These are phyloP conservation scores for Syzygium aromaticum DNA, from an alignment of 345 rosid genomes.

Conservation along the genomic window DNA sequence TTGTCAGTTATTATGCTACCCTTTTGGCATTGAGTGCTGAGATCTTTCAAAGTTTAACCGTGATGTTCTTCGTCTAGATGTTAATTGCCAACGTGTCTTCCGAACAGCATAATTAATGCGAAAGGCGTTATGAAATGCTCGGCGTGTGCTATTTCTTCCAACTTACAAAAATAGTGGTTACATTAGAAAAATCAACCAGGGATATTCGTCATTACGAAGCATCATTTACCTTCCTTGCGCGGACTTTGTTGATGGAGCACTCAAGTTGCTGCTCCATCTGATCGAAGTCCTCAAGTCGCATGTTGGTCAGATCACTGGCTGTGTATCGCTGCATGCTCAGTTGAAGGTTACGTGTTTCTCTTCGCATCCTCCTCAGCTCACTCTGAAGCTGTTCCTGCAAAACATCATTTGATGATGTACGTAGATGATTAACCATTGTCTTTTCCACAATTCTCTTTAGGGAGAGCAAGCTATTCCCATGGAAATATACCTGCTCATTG, in stretches of 20 bases:
- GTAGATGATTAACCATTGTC: not conserved
- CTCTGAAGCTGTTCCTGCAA: slow-evolving; percentile 12
- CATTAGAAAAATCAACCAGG: not conserved
- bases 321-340: slow-evolving; percentile 23
- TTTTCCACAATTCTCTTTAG: not conserved
- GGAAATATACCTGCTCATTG: slow-evolving; percentile 7
- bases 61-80: not conserved
- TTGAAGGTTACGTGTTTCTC: slow-evolving; percentile 20
- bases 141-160: not conserved
- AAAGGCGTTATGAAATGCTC: not conserved
- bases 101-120: not conserved
- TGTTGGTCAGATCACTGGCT: slow-evolving; percentile 9
- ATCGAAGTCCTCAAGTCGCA: slow-evolving; percentile 12
- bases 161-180: not conserved
- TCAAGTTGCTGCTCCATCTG: slow-evolving; percentile 20
- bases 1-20: not conserved
- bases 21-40: not conserved
- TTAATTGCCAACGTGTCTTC: not conserved
- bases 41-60: not conserved
- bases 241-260: slow-evolving; percentile 22
- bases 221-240: slow-evolving; percentile 20
- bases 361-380: slow-evolving; percentile 17
- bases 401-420: not conserved
- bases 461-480: not conserved
- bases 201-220: not conserved